Evolutionary conservation across 169 alveolate genomes (phyloP).

Genomic region (Plasmodium yoelii): DNA sequence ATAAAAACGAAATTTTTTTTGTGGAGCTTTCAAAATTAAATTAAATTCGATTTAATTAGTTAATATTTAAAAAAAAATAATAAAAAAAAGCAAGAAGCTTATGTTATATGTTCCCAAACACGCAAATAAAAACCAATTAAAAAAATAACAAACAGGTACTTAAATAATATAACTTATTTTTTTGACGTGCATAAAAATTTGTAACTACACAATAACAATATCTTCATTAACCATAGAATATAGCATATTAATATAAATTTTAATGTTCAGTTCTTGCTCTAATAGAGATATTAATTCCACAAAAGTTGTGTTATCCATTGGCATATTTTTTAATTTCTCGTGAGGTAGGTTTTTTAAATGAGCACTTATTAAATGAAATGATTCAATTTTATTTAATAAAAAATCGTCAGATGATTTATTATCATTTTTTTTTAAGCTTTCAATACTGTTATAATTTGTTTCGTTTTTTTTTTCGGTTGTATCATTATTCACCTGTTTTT

Average conservation of each 20-base stretch:
- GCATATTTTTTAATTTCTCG: constrained; percentile 8
- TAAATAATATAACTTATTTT: too few species aligned
- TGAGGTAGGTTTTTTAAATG: constrained; percentile 20
- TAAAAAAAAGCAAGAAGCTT: too few species aligned
- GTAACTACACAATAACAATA: constrained; percentile 45
- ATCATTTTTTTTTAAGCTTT: neutral
- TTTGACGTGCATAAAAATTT: neutral
- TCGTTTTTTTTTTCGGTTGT: neutral
- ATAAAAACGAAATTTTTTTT: too few species aligned
- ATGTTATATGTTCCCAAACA: too few species aligned
- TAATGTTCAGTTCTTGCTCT: constrained; percentile 55
- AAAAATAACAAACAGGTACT: too few species aligned
- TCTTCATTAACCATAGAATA: constrained; percentile 69
- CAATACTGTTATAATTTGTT: neutral
- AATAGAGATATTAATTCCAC: constrained; percentile 15
- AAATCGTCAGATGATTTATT: constrained; percentile 25
- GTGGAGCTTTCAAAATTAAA: too few species aligned
- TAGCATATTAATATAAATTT: constrained; percentile 40
- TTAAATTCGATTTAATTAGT: too few species aligned
- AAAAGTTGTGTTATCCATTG: constrained; percentile 21
- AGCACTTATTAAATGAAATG: constrained; percentile 20
- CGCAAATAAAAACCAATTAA: too few species aligned
- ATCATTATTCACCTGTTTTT: neutral
- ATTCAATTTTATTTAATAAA: constrained; percentile 38
- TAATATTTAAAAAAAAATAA: too few species aligned